Evolutionary conservation across 1,284 basidiomycete genomes (phyloP).

Genomic region (Apiotrichum montevideense): DNA sequence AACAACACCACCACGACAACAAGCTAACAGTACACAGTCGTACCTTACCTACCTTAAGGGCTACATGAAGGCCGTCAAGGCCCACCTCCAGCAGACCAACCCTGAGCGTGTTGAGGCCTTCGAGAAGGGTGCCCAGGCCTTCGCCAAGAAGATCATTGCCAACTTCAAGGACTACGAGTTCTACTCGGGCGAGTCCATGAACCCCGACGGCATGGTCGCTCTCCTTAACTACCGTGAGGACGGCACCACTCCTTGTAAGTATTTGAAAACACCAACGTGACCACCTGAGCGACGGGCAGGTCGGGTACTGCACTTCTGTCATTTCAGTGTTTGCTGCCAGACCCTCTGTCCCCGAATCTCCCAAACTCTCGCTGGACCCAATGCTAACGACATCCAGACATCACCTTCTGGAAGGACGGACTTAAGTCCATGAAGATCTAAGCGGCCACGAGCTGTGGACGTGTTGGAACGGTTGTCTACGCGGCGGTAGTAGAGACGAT

Average conservation of each 20-base stretch:
- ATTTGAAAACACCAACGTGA: not conserved
- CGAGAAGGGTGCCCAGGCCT: constrained; percentile 71
- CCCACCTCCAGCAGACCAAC: constrained; percentile 55
- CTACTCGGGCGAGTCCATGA: constrained; percentile 81
- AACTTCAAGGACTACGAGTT: constrained; percentile 66
- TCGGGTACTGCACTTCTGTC: too few relatives aligned
- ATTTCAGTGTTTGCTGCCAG: not conserved
- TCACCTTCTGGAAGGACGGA: constrained; percentile 91
- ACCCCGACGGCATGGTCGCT: constrained; percentile 81
- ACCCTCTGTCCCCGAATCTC: not conserved
- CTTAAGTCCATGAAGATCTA: constrained; percentile 56
- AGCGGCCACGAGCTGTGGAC: not conserved
- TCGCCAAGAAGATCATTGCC: constrained; percentile 80
- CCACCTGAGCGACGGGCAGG: too few relatives aligned
- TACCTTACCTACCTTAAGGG: constrained; percentile 84
- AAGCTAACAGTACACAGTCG: constrained; percentile 30
- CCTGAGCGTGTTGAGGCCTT: constrained; percentile 71
- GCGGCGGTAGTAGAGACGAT: too few relatives aligned
- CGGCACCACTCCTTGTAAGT: constrained; percentile 55
- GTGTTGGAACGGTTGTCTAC: too few relatives aligned
- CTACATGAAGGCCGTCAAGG: constrained; percentile 79
- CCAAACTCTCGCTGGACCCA: too few relatives aligned
- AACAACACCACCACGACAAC: not conserved
- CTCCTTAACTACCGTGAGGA: constrained; percentile 63
- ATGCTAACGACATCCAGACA: constrained; percentile 22